These are phyloP conservation scores for Pinus taeda DNA, from an alignment of 75 land plant genomes.

Conservation along the genomic window DNA sequence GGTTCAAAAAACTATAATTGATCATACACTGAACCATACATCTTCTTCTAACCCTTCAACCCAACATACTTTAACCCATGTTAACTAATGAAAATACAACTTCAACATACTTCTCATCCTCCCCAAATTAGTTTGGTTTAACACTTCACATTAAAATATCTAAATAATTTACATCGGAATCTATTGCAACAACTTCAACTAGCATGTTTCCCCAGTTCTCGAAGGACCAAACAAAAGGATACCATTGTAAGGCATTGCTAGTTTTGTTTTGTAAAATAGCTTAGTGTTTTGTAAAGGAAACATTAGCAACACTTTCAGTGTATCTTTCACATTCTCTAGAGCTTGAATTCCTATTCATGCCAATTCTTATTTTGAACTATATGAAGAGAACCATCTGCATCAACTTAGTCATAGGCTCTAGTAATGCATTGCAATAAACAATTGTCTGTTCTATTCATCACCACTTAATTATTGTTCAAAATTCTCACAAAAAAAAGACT, in stretches of 20 bases:
- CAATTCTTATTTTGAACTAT: too few relatives aligned
- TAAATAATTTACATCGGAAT: constrained; percentile 35
- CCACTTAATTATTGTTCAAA: constrained; percentile 16
- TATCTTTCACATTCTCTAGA: too few relatives aligned
- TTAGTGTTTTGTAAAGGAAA: too few relatives aligned
- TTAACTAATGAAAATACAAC: too few relatives aligned
- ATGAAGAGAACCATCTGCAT: too few relatives aligned
- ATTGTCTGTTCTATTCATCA: background rate
- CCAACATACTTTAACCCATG: too few relatives aligned
- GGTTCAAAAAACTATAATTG: constrained; percentile 41
- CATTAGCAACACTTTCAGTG: too few relatives aligned
- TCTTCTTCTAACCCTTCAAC: constrained; percentile 4
- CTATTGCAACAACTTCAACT: constrained; percentile 35
- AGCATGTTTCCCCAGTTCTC: constrained; percentile 39
- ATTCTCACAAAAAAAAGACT: constrained; percentile 10
- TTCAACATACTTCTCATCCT: too few relatives aligned
- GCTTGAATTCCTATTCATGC: too few relatives aligned
- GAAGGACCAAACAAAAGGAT: constrained; percentile 33
- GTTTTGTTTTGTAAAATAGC: too few relatives aligned
- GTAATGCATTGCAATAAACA: too few relatives aligned
- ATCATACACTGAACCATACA: constrained; percentile 29
- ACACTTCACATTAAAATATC: constrained; percentile 35
- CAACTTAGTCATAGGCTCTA: too few relatives aligned
- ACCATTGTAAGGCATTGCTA: constrained; percentile 25
- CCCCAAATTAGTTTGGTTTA: constrained; percentile 9